Conservation (phyloP, 148 eudicot species). For the Heliamphora exappendiculata region DNA sequence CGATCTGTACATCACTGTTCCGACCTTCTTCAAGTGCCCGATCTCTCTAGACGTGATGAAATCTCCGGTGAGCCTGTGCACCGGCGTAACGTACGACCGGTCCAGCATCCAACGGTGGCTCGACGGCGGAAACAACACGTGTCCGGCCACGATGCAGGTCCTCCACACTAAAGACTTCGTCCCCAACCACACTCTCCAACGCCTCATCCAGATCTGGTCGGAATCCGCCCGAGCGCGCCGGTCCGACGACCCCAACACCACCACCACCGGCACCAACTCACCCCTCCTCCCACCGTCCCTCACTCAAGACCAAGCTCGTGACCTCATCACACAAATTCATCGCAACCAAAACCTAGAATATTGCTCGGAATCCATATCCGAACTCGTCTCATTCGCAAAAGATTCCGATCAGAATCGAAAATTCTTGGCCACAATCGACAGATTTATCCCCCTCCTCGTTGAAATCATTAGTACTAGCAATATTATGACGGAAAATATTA, state of each 20-base stretch:
- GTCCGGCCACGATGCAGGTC: conserved; percentile 86
- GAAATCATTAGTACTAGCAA: background rate
- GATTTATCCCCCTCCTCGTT: conserved; percentile 20
- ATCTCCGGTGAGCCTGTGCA: conserved; percentile 71
- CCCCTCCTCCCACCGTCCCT: conserved; percentile 11
- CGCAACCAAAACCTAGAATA: background rate
- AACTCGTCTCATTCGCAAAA: conserved; percentile 33
- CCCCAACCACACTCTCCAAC: conserved; percentile 61
- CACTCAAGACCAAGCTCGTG: conserved; percentile 10
- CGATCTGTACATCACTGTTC: conserved; percentile 40
- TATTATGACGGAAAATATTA: background rate
- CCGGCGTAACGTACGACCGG: conserved; percentile 81
- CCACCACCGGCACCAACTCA: background rate
- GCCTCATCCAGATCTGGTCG: conserved; percentile 74
- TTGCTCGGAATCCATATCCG: conserved; percentile 7
- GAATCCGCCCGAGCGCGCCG: conserved; percentile 18
- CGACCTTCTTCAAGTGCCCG: conserved; percentile 62
- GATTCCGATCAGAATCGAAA: conserved; percentile 35
- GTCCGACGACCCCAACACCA: conserved; percentile 4
- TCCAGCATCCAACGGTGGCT: conserved; percentile 69
- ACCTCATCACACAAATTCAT: conserved; percentile 22
- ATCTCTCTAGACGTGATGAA: conserved; percentile 74
- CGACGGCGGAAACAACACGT: conserved; percentile 65
- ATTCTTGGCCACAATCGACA: conserved; percentile 15
- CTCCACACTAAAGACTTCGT: conserved; percentile 41